Conservation (phyloP, 106 monocot species). For the Amphibolis antarctica region DNA sequence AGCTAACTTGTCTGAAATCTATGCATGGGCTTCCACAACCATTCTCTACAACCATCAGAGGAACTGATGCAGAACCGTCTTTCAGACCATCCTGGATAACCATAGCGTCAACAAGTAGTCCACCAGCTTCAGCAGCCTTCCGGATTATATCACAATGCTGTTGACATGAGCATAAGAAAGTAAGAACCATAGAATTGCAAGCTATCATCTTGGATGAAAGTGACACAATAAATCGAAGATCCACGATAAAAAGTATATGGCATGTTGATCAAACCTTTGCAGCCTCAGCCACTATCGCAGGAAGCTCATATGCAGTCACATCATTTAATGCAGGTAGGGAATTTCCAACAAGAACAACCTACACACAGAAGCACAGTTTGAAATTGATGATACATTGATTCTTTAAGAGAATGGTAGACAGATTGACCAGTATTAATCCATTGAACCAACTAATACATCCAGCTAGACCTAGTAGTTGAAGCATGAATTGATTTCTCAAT, state of each 20-base stretch:
- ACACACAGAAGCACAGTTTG: constrained; percentile 8
- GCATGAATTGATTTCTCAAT: not conserved
- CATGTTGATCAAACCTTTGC: constrained; percentile 54
- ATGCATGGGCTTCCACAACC: constrained; percentile 93
- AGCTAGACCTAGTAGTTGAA: not conserved
- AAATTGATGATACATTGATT: not conserved
- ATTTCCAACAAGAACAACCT: constrained; percentile 95
- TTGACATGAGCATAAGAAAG: constrained; percentile 5
- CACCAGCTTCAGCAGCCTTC: constrained; percentile 97
- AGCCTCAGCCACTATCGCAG: constrained; percentile 98
- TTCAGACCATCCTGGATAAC: constrained; percentile 39
- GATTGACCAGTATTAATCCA: too few relatives aligned
- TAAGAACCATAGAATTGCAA: not conserved
- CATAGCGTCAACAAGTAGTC: constrained; percentile 92
- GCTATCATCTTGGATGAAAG: not conserved
- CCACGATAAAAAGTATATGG: not conserved
- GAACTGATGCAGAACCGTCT: constrained; percentile 39
- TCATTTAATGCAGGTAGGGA: constrained; percentile 96
- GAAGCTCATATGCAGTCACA: constrained; percentile 93
- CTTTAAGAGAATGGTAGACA: not conserved
- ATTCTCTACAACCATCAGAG: constrained; percentile 91
- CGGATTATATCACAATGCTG: constrained; percentile 90
- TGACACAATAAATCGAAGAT: not conserved
- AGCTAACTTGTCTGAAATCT: constrained; percentile 92
- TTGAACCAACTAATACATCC: too few relatives aligned